Base-by-base conservation (phyloP, 1,284 basidiomycete genomes). In the Exobasidium rhododendri region DNA sequence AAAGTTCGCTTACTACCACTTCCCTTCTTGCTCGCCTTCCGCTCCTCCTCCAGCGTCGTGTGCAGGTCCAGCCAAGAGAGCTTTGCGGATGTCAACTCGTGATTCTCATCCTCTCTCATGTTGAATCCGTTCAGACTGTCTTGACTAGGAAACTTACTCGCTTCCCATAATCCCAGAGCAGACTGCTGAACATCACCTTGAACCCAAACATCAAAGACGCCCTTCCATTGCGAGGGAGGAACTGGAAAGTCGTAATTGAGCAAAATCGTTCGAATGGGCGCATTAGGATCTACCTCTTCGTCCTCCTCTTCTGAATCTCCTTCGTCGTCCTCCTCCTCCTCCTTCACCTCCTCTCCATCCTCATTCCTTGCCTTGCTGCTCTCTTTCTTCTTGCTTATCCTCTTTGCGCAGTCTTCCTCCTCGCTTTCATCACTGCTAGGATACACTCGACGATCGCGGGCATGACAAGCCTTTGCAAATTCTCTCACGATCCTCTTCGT, bases 401-500 rank as follows among this genome's bases (percentile, higher is more conserved):
- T 32, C 17, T 51, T 47, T 24, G n/a, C 49, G 11, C 20, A 45
- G 3, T 30, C 51, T 22, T 64, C 64, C 10, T 54, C 58, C 4
- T 68, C 67, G 2, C 62, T 64, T 4, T 64, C 65, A 6, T 43
- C 46, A 28, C 28, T 59, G 13, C 64, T 63, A 1, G 28, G 30
- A n/a, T 58, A 58, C 11, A 22, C 35, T n/a, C 57, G 47, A 13
- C 46, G 35, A 47, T 78, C 71, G 10, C 71, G 73, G 3, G 83
- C 81, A 75, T 91, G 92, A 7, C 94, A 89, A 13, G 84, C 85
- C 70, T 86, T 88, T 10, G 93, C 91, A 70, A 97, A 96, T 63
- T 94, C 91, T 80, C 93, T 93, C 47, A 97, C 92, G 43, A 97
- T 86, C 70, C 88, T 89, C 81, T 92, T 93, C 57, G 96, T 84